Evolutionary conservation across 352 stramenopile genomes (phyloP), one percentile per base, ranked within the genome.

Genomic region (Globisporangium spiculum): DNA sequence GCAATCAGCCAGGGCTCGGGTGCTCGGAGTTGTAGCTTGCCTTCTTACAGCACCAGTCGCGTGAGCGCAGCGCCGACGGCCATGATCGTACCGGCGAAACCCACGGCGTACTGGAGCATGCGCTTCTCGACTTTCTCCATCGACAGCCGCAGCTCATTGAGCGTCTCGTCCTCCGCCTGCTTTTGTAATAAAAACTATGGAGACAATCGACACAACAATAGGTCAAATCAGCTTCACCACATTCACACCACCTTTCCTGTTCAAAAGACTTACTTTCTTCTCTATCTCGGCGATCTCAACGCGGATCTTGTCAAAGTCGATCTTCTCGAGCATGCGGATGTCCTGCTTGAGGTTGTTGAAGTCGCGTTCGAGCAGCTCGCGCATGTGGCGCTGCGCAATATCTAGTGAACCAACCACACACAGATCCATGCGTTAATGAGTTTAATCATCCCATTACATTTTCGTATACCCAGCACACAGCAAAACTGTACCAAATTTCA

Each of bases 271-370:
- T 18, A 76, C 67, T 60, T 96, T 94, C 53, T 94, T 94, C 67
- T 96, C 88, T 8, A 96, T 83, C 75, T 94, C 86, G 1, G 83
- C 80, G 52, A 96, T 92, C 68, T 96, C 88, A 70, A 93, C 86
- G 65, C 86, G 88, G 65, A 96, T 90, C 68, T 94, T 93, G 74
- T 96, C 88, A 63, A 96, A 94, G 66, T 96, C 88, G 69, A 94
- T 92, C 70, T 96, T 94, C 73, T 96, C 88, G 10, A 93, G 80
- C 88, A 96, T 94, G 61, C 88, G 86, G 70, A 96, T 96, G 70
- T 96, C 88, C 67, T 94, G 86, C 74, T 96, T 96, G 34, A 96
- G 77, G 59, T 89, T 94, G 75, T 93, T 96, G 65, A 96, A 96
- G 76, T 96, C 88, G 34, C 88, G 84, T 67, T 94, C 88, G 22